Base-by-base conservation (phyloP, 352 stramenopile genomes). In the Pythium dissotocum region DNA sequence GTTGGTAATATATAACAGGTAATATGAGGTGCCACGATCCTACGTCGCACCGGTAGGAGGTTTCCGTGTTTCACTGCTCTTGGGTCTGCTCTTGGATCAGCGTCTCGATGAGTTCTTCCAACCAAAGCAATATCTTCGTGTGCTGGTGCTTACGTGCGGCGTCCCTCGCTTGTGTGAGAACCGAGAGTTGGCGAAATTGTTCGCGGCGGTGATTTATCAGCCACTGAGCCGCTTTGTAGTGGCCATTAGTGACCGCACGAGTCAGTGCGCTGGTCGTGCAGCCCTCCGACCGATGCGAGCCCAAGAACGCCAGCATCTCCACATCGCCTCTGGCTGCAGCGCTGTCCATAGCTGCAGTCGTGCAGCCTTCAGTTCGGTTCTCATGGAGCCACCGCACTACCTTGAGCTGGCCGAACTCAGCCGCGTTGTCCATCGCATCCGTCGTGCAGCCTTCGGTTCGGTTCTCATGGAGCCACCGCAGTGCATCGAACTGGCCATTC, bases 381-480 rank as follows among this genome's bases (percentile, higher is more conserved):
- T 33, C 21, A 28, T 72, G 63, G 14, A 76, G 69, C 57, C 58
- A 76, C 21, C 60, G 40, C 7, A 76, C 63, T 1, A 72, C 58
- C 3, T 70, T 24, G 7, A 74, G 49, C n/a, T 72, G 64, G 21
- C 65, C 69, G 59, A 57, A 60, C 42, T 59, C 30, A 18, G 70
- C 70, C 16, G 70, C 70, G 24, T 55, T 63, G 21, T 76, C 62
- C 70, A 76, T 76, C 12, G 70, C 70, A 9, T 33, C 58, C 18
- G 54, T 67, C 10, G 65, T 61, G 40, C 62, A 74, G 6, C 69
- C 69, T 36, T 76, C 69, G 4, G 33, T 6, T 16, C 69, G 64
- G 32, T 76, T 54, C 4, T 35, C 24, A 32, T 72, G 58, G 12
- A 76, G 69, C 58, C 58, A 76, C 24, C 57, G 33, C 3, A 76